These are phyloP conservation scores for Penicillium flavigenum DNA, from an alignment of 495 filamentous ascomycete species.

Conservation along the genomic window DNA sequence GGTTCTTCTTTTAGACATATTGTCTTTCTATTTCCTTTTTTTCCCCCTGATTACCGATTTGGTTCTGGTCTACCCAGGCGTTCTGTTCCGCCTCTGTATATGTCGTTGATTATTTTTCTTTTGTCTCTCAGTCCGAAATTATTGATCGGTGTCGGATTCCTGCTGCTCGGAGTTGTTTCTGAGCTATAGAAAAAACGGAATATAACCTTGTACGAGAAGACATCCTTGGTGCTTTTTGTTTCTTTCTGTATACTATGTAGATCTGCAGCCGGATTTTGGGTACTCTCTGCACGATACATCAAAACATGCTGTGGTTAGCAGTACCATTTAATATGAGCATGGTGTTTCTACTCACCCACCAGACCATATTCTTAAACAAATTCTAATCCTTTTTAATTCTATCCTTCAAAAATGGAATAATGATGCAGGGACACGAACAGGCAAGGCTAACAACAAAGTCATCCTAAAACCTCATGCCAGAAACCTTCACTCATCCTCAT, in stretches of 20 bases:
- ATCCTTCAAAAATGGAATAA: background rate
- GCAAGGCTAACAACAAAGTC: background rate
- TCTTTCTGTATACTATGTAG: background rate
- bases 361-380: background rate
- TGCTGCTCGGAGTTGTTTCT: slow-evolving; percentile 9
- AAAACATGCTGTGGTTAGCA: background rate
- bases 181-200: slow-evolving; percentile 16
- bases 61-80: slow-evolving; percentile 34
- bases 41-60: slow-evolving; percentile 15
- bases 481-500: slow-evolving; percentile 21
- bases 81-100: slow-evolving; percentile 45
- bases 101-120: slow-evolving; percentile 32
- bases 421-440: background rate
- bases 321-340: background rate
- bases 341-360: background rate
- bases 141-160: slow-evolving; percentile 25
- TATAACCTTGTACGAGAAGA: slow-evolving; percentile 17
- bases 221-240: background rate
- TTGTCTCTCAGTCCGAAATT: slow-evolving; percentile 27
- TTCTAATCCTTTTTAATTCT: background rate
- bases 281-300: background rate
- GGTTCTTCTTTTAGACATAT: slow-evolving; percentile 26
- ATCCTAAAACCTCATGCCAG: background rate
- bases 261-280: background rate
- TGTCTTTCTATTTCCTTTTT: slow-evolving; percentile 31